phyloP scores from a whole-genome alignment of 2,329 filamentous ascomycete species.

The Leptographium lundbergii region DNA sequence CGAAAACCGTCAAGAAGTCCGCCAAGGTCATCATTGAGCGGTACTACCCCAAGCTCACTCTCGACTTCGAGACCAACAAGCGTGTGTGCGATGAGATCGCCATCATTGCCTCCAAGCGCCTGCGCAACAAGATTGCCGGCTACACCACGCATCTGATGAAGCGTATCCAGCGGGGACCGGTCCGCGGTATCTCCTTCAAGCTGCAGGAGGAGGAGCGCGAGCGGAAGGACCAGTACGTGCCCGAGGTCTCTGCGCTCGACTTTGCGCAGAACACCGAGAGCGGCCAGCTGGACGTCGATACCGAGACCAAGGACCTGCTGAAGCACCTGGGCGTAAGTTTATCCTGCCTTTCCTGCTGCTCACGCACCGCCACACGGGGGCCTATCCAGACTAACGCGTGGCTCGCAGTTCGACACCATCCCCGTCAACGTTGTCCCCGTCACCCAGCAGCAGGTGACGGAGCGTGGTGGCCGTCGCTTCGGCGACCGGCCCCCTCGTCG shows the following conservation, averaged over 20 bases:
- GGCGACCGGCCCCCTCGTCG: conserved; percentile 31
- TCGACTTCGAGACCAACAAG: conserved; percentile 97
- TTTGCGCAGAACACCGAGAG: conserved; percentile 89
- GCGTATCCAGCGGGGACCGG: conserved; percentile 97
- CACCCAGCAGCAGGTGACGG: conserved; percentile 72
- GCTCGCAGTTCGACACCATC: conserved; percentile 78
- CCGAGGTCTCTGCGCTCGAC: conserved; percentile 96
- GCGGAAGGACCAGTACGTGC: conserved; percentile 99
- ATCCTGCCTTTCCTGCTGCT: conserved; percentile 20
- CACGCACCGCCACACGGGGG: no score
- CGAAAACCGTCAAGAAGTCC: conserved; percentile 61
- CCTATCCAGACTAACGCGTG: background rate
- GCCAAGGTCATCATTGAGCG: conserved; percentile 99
- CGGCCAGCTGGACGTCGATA: conserved; percentile 88
- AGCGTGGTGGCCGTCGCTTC: conserved; percentile 49
- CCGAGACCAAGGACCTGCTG: conserved; percentile 96
- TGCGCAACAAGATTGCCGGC: conserved; percentile 98
- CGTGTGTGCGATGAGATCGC: conserved; percentile 96
- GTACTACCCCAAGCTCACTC: conserved; percentile 93
- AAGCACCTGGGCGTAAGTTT: conserved; percentile 94
- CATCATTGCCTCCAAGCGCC: conserved; percentile 97
- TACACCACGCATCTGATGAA: conserved; percentile 99
- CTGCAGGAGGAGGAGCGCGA: conserved; percentile 99
- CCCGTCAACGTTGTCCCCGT: conserved; percentile 92
- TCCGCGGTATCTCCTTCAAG: conserved; percentile 99